Base-by-base conservation (phyloP, 768 basidiomycete species). In the Mycena polygramma region DNA sequence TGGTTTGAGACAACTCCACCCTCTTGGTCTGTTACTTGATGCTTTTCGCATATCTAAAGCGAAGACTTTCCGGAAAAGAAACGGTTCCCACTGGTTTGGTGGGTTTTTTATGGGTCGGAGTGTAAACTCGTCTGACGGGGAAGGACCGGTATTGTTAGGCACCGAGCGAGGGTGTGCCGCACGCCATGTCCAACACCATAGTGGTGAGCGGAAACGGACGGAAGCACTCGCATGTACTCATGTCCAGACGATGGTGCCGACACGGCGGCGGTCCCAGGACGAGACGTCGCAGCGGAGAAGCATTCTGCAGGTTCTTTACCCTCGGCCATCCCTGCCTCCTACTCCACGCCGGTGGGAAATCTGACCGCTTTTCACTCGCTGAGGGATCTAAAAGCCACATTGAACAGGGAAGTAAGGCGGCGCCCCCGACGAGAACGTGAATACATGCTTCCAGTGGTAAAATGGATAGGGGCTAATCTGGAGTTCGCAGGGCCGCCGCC, bases 21-120 rank as follows among this genome's bases (percentile, higher is more conserved):
- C 41, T 41, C 11, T 41, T 41, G 11, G 10, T 41, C 41, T 15
- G 15, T 10, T 15, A 15, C 10, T 15, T 24, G 10, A 66, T 66
- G 64, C 51, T 67, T 30, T 67, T 67, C 57, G 22, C 59, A 57
- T 59, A 45, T 15, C 41, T 67, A 26, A 67, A 67, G 66, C 57
- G 51, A 26, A 67, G 43, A 37, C 66, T 57, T n/a, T 48, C 53
- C 37, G 43, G n/a, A 45, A 65, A 66, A 39, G 48, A 52, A 6
- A 49, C 13, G 24, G 55, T 55, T 41, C 20, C 10, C 26, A 55
- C 24, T 37, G 14, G n/a, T 10, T 14, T 26, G 46, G 54, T 65
- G 13, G 43, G 61, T 11, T 63, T 1, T 41, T 52, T 52, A 5
- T 20, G 37, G 19, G 2, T 1, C 55, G 19, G 7, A 30, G 52